Base-by-base conservation (phyloP, 1,139 yeast genomes). In the Yamadazyma buinensis region DNA sequence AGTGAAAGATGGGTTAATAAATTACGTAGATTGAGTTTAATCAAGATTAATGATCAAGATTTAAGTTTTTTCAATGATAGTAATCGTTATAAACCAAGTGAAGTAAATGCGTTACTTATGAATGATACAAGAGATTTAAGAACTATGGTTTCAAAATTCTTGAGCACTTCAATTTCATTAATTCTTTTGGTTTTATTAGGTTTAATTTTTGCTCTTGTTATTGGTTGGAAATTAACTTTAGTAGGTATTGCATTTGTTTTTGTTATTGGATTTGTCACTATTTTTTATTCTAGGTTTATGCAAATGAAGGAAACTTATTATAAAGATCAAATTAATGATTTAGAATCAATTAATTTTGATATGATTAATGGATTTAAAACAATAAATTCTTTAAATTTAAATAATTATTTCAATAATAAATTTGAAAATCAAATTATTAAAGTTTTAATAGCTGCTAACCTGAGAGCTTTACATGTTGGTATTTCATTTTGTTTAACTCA, bases 181-280 rank as follows among this genome's bases (percentile, higher is more conserved):
- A 35, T 73, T 1, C 61, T 77, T 0, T 67, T 88, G 37, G 63
- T 82, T 0, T 27, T 65, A 0, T 58, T 79, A 15, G 95, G 96
- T 3, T 46, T 80, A 4, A 61, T 76, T 5, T 90, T 97, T 97
- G 80, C 96, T 0, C 46, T 87, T 5, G 67, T 69, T 0, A 53
- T 72, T n/a, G 95, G 96, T 0, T 92, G 97, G 97, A 84, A 81
- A 47, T 62, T 92, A 32, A 76, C 96, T 1, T 59, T 90, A 12
- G 92, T 86, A 1, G 94, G 95, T 2, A 48, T 88, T 8, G 70
- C 95, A 0, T 67, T 88, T 53, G 71, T 84, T 8, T 94, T 95
- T 0, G 44, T 77, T 18, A 77, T 83, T 37, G 56, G 72, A 3
- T 14, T 75, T 0, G 57, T 77, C 5, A 74, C 87, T 4, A 55